These are phyloP conservation scores for Alisma plantagoaquatica DNA, from an alignment of 106 monocot species.

Conservation along the genomic window DNA sequence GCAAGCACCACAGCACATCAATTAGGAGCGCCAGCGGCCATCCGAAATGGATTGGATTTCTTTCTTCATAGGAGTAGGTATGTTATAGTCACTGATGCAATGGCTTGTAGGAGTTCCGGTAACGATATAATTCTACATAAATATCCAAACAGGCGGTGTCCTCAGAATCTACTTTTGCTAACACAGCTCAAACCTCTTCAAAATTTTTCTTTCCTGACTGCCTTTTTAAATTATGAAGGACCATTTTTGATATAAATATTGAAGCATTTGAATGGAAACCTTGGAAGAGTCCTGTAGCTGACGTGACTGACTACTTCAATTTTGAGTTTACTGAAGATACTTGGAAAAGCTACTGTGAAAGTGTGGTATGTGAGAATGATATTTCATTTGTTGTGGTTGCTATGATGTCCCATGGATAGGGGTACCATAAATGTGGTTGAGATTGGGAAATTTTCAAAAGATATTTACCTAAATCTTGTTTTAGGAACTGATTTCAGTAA, in stretches of 20 bases:
- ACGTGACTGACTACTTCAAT: constrained; percentile 53
- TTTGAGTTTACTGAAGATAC: constrained; percentile 49
- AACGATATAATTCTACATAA: background rate
- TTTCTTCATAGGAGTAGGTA: constrained; percentile 39
- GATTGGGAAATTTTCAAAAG: too few relatives aligned
- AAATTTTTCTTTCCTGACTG: background rate
- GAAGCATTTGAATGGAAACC: constrained; percentile 49
- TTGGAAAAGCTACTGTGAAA: constrained; percentile 57
- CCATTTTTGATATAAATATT: constrained; percentile 50
- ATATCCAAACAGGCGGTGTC: background rate
- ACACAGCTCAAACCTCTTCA: background rate
- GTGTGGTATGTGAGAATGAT: too few relatives aligned
- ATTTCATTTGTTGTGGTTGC: too few relatives aligned
- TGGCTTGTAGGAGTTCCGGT: background rate
- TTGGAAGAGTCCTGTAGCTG: constrained; percentile 42
- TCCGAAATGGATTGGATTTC: constrained; percentile 23
- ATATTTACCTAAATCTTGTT: too few relatives aligned
- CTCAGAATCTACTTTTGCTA: background rate
- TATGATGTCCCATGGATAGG: too few relatives aligned
- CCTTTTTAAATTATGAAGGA: constrained; percentile 13
- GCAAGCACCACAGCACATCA: constrained; percentile 3
- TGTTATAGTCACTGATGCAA: background rate
- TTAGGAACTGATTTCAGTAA: too few relatives aligned
- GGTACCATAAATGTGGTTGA: too few relatives aligned
- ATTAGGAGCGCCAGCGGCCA: constrained; percentile 2